Base-by-base conservation (phyloP, 352 stramenopile genomes). In the Pythium plurisporium region DNA sequence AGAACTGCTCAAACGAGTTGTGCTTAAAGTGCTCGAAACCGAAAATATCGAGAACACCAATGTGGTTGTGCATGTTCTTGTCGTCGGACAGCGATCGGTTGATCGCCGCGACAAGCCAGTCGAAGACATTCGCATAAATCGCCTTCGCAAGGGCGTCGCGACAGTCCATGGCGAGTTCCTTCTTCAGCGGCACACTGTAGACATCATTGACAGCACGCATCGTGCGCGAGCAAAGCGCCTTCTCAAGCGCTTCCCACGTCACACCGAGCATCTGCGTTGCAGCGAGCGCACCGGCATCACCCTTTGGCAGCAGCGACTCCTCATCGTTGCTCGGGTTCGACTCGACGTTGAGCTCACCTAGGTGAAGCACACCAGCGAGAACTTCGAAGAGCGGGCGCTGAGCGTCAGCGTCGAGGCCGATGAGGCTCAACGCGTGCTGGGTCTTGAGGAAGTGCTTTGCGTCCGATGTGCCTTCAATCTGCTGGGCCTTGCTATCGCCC, bases 101-200 rank as follows among this genome's bases (percentile, higher is more conserved):
- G 63, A 94, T 90, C 22, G 67, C 78, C 33, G 84, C 73, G 36
- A 99, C 95, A 15, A 99, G 73, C 95, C 95, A 99, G 55, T 98
- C 75, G 62, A 99, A 99, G 12, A 98, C 59, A 55, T 94, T 96
- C 3, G 88, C 94, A 69, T 99, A 99, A 36, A 98, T 89, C 36
- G 96, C 79, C 74, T 98, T 99, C 0, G 95, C 88, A 19, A 99
- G 79, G 8, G 94, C 94, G 65, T 98, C 95, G 12, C 94, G 75
- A 42, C 87, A 96, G 64, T 98, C 93, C 11, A 77, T 59, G 0
- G 96, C 96, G 55, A 94, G 87, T 27, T 88, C 90, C 15, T 95
- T 90, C 19, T 74, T 73, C 34, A 98, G 68, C 67, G 64, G 79
- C 55, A 74, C 79, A 2, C 62, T 87, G 42, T 87, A 72, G 36